Evolutionary conservation across 169 alveolate genomes (phyloP).

Genomic region (Eimeria praecox): DNA sequence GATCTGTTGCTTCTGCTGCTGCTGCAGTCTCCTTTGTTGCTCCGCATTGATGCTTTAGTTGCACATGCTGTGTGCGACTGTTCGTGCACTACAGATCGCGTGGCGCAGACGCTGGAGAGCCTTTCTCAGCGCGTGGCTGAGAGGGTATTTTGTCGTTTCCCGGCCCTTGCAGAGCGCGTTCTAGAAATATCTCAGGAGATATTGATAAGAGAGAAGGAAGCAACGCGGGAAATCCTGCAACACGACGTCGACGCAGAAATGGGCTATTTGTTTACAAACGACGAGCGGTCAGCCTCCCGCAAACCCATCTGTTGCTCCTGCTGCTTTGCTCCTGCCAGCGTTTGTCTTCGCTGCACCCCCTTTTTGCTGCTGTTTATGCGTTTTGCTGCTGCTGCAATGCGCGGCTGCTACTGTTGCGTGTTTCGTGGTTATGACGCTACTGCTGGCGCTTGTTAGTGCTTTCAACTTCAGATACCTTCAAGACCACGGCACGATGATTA

Average conservation of each 20-base stretch:
- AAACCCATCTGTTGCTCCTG: background rate
- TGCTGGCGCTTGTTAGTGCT: background rate
- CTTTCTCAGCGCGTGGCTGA: slow-evolving; percentile 95
- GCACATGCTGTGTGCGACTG: background rate
- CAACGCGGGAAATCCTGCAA: slow-evolving; percentile 92
- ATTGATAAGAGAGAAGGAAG: slow-evolving; percentile 94
- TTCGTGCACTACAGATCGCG: slow-evolving; percentile 82
- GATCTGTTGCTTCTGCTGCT: background rate
- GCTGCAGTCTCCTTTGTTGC: background rate
- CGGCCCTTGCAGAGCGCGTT: slow-evolving; percentile 94
- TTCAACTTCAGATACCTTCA: slow-evolving; percentile 13
- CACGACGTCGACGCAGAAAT: slow-evolving; percentile 93
- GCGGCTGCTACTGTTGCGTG: background rate
- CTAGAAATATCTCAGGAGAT: slow-evolving; percentile 89
- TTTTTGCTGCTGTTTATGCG: background rate
- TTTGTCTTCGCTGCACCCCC: background rate
- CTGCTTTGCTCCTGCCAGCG: slow-evolving; percentile 5
- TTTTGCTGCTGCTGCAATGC: background rate
- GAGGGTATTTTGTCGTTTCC: slow-evolving; percentile 96
- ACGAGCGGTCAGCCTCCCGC: slow-evolving; percentile 80
- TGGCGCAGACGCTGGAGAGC: slow-evolving; percentile 91
- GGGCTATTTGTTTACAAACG: slow-evolving; percentile 97
- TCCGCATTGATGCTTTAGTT: background rate
- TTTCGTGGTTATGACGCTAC: background rate
- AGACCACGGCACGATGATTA: slow-evolving; percentile 69